phyloP scores from a whole-genome alignment of 257 asterid genomes.

The Schizonepeta tenuifolia region DNA sequence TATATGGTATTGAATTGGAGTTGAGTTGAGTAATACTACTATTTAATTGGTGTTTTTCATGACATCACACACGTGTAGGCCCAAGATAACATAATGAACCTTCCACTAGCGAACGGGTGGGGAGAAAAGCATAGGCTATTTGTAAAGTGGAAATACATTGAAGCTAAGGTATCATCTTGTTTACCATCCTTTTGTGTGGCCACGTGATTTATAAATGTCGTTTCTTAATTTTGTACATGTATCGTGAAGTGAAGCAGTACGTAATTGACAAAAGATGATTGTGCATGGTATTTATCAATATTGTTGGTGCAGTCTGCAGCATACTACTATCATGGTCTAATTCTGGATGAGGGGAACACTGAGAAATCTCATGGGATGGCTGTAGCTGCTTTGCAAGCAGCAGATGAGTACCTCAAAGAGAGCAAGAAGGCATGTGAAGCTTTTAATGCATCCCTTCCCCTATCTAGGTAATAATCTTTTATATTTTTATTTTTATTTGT shows the following conservation, averaged over 20 bases:
- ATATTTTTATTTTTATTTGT: too few relatives aligned
- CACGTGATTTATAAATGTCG: too few relatives aligned
- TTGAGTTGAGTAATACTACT: background rate
- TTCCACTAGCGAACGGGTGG: constrained; percentile 90
- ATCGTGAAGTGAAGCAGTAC: background rate
- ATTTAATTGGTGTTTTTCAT: too few relatives aligned
- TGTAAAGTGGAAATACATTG: constrained; percentile 90
- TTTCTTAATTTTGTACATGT: background rate
- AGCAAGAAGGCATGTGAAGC: constrained; percentile 87
- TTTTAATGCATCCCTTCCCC: constrained; percentile 70
- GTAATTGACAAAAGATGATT: background rate
- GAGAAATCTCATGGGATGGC: constrained; percentile 99
- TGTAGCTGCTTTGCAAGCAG: constrained; percentile 95
- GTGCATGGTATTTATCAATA: background rate
- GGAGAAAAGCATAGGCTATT: constrained; percentile 91
- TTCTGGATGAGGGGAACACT: constrained; percentile 95
- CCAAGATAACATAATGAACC: constrained; percentile 93
- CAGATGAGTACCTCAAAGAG: constrained; percentile 95
- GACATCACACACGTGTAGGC: constrained; percentile 48
- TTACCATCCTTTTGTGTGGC: constrained; percentile 12
- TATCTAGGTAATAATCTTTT: constrained; percentile 64
- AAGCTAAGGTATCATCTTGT: constrained; percentile 76
- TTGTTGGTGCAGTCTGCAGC: constrained; percentile 74
- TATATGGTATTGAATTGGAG: background rate
- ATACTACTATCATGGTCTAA: constrained; percentile 95